Evolutionary conservation across 1,284 basidiomycete species (phyloP), one percentile per base, ranked within the genome.

Genomic region (Takashimella tepidaria): DNA sequence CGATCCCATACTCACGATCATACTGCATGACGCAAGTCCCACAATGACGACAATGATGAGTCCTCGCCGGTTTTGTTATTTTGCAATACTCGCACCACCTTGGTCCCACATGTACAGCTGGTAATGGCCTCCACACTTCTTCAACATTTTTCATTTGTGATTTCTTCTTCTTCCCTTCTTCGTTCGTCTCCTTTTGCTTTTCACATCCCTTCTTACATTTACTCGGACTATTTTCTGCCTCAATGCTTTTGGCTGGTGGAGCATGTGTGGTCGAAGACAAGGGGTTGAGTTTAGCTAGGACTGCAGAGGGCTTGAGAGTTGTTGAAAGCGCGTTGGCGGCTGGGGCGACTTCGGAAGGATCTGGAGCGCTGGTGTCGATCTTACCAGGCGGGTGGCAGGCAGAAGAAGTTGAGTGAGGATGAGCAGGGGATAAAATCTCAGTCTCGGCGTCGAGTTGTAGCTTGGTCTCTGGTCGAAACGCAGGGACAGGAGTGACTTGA

Each of bases 21-120:
- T 68, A 74, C 41, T 66, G 64, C 50, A 73, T 45, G 2, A 76
- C 59, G 43, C 74, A 76, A 0, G 66, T 71, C 2, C 72, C 74
- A 41, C 74, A 76, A 51, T 75, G 72, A 4, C 74, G 63, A 56
- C 74, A 76, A 57, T 76, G 74, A 59, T 75, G 73, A 1, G 72
- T 70, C 6, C 74, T 56, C 42, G 68, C 64, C 6, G 74, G 74
- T 50, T 76, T 76, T 51, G 64, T 62, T 46, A 76, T 70, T 45
- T 67, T 59, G 51, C 74, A 76, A 47, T 67, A 66, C 8, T 54
- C 51, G 54, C 74, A 76, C 64, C 67, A 75, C 12, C 68, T 57
- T 0, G 66, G 67, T 0, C 52, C 60, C 2, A 45, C 23, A 1
- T 58, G 27, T 0, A 70, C 52, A 20, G 40, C 13, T 0, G 72